Evolutionary conservation across 2,329 filamentous ascomycete species (phyloP).

Genomic region (Trichoderma polysporum): DNA sequence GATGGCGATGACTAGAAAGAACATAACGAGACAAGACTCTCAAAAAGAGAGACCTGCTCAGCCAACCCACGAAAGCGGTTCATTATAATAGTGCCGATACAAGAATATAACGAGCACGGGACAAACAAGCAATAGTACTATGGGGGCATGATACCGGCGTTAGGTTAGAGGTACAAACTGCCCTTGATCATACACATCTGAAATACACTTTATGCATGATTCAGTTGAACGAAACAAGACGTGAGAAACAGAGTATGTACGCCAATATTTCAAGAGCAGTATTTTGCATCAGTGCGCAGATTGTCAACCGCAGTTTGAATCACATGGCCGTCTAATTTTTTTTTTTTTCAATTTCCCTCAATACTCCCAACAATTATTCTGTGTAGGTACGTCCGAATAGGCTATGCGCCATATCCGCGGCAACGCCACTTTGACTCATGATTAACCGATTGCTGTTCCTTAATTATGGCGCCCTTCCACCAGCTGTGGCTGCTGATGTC

Average conservation of each 20-base stretch:
- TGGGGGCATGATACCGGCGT: constrained; percentile 16
- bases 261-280: not conserved
- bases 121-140: not conserved
- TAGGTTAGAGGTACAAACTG: constrained; percentile 16
- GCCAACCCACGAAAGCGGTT: not conserved
- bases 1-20: constrained; percentile 5
- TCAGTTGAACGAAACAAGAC: no score
- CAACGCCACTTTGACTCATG: not conserved
- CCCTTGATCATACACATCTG: constrained; percentile 15
- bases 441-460: no score
- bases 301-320: not conserved
- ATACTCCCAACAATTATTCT: not conserved
- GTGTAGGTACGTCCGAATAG: not conserved
- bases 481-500: constrained; percentile 9
- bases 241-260: not conserved
- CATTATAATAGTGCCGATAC: constrained; percentile 4
- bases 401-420: not conserved
- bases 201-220: not conserved
- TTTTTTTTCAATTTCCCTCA: not conserved
- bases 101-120: not conserved
- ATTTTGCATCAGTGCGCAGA: not conserved
- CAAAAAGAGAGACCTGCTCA: not conserved
- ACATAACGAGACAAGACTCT: not conserved
- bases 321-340: not conserved
- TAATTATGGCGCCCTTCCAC: not conserved